Evolutionary conservation across 192 early-diverging fungal species (phyloP).

Genomic region (Coemansia pectinata): DNA sequence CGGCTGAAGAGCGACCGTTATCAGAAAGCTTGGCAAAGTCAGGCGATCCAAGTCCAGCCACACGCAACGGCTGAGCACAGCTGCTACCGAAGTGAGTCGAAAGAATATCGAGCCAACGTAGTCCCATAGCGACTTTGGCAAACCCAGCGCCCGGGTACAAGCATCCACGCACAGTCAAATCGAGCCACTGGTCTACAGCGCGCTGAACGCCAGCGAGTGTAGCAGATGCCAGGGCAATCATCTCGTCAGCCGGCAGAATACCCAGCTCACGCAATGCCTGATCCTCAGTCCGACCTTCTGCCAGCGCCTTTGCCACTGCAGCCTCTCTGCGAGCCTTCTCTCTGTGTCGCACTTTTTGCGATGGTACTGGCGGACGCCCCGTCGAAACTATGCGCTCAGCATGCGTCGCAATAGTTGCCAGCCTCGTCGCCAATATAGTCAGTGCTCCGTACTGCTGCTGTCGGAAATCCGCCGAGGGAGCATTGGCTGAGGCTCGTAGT

Average conservation of each 20-base stretch:
- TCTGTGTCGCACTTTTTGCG: constrained; percentile 45
- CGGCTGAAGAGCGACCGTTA: background rate
- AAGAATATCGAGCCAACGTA: constrained; percentile 50
- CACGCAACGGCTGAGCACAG: constrained; percentile 24
- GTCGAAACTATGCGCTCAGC: constrained; percentile 37
- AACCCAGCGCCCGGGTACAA: constrained; percentile 55
- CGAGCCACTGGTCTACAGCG: constrained; percentile 37
- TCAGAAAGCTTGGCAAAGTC: constrained; percentile 12
- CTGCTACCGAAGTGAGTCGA: constrained; percentile 22
- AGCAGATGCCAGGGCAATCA: constrained; percentile 25
- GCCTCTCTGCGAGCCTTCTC: constrained; percentile 33
- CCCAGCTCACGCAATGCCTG: constrained; percentile 45
- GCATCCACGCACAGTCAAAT: constrained; percentile 48
- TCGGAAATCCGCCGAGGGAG: constrained; percentile 79
- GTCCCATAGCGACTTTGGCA: constrained; percentile 47
- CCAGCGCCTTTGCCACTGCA: constrained; percentile 21
- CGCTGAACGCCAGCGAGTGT: constrained; percentile 14
- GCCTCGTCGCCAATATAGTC: constrained; percentile 62
- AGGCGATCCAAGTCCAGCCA: constrained; percentile 25
- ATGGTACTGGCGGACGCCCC: constrained; percentile 41
- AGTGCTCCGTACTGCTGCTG: constrained; percentile 68
- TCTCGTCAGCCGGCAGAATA: constrained; percentile 31
- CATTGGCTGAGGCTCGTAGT: constrained; percentile 68
- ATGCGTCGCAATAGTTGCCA: constrained; percentile 49
- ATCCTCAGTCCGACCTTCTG: constrained; percentile 28